phyloP scores from a whole-genome alignment of 208 protist genomes.

The Strigomonas culicis region DNA sequence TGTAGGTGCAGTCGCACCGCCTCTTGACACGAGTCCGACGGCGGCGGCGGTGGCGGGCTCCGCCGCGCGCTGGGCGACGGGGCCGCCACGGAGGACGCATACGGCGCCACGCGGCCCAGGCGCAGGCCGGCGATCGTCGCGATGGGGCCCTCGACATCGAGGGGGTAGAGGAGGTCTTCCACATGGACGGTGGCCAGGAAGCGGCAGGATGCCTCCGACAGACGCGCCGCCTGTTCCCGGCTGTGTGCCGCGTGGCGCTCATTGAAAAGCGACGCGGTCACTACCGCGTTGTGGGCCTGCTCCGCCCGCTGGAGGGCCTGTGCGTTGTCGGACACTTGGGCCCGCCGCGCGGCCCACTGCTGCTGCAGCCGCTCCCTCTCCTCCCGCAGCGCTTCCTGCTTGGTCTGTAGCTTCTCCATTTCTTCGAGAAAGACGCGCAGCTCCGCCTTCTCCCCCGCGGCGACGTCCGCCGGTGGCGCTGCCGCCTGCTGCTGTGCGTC shows the following conservation, averaged over 20 bases:
- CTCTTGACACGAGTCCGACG: background rate
- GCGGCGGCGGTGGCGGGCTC: too few species aligned
- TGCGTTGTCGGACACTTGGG: background rate
- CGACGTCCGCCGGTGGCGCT: too few species aligned
- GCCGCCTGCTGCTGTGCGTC: too few species aligned
- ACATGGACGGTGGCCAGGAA: constrained; percentile 27
- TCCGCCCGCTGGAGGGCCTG: constrained; percentile 7
- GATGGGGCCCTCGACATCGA: constrained; percentile 46
- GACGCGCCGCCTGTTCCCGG: background rate
- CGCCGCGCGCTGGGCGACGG: too few species aligned
- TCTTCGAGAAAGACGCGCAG: background rate
- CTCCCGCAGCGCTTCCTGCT: background rate
- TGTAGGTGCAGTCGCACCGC: background rate
- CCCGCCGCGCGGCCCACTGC: constrained; percentile 5
- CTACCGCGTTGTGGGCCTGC: background rate
- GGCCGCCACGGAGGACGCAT: background rate
- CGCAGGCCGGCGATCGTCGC: constrained; percentile 59
- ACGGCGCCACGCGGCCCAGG: constrained; percentile 36
- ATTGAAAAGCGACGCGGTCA: background rate
- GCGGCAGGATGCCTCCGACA: constrained; percentile 5
- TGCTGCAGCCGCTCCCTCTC: background rate
- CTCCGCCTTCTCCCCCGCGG: too few species aligned
- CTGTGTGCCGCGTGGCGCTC: background rate
- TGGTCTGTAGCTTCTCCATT: constrained; percentile 20
- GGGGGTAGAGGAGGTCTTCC: constrained; percentile 40